phyloP scores from a whole-genome alignment of 73 alveolate genomes.

The Paramecium caudatum region DNA sequence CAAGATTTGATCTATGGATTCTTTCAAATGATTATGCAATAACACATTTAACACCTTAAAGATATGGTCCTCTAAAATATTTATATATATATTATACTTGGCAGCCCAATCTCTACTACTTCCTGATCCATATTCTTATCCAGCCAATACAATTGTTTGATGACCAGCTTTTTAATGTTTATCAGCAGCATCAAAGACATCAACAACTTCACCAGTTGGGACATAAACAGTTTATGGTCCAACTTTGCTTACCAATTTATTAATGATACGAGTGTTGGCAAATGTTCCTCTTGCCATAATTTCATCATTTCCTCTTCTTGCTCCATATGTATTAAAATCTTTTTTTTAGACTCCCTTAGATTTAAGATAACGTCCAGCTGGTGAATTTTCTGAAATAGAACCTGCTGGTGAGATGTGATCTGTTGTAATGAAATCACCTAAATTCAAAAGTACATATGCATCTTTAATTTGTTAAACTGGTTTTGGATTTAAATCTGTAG shows the following conservation, averaged over 20 bases:
- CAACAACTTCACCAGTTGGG: slow-evolving; percentile 88
- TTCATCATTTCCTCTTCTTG: slow-evolving; percentile 95
- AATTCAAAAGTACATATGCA: slow-evolving; percentile 86
- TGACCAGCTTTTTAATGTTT: slow-evolving; percentile 83
- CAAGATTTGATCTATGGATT: slow-evolving; percentile 92
- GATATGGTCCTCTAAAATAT: slow-evolving; percentile 85
- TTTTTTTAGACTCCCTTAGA: slow-evolving; percentile 84
- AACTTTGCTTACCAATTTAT: slow-evolving; percentile 86
- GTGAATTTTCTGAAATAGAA: slow-evolving; percentile 87
- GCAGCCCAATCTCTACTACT: slow-evolving; percentile 98
- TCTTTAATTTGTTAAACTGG: slow-evolving; percentile 77
- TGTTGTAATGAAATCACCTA: slow-evolving; percentile 95
- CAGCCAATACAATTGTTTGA: slow-evolving; percentile 88
- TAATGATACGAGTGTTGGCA: slow-evolving; percentile 92
- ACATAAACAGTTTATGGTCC: slow-evolving; percentile 90
- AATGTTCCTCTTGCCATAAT: slow-evolving; percentile 97
- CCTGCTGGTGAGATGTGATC: slow-evolving; percentile 98
- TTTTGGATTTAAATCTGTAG: slow-evolving; percentile 76
- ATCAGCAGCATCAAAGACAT: slow-evolving; percentile 92
- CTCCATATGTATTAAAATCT: slow-evolving; percentile 95
- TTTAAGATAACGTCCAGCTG: slow-evolving; percentile 90
- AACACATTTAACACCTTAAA: slow-evolving; percentile 90
- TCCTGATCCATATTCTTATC: slow-evolving; percentile 96
- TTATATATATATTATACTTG: slow-evolving; percentile 79
- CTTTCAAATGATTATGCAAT: slow-evolving; percentile 91